Percentiles rank a stretch among this genome's conserved stretches.
Conservation (phyloP, 768 basidiomycete species). For the Hemileccinum impolitum region DNA sequence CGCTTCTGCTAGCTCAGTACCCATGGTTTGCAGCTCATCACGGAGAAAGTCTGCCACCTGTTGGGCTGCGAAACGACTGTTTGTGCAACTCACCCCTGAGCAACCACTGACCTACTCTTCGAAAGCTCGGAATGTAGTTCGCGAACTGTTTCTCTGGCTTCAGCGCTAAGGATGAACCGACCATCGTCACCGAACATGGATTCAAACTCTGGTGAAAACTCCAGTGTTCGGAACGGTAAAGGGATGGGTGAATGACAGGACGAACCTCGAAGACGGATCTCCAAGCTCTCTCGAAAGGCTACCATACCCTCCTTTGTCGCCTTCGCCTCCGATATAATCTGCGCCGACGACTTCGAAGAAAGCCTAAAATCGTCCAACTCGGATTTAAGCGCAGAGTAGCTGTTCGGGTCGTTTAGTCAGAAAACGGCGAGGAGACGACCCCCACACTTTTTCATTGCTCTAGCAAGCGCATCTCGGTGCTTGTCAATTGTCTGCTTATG, state of each 20-base stretch:
- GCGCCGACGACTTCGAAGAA: slow-evolving; percentile 20
- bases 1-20: slow-evolving; percentile 42
- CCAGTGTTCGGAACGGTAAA: not conserved
- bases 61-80: slow-evolving; percentile 34
- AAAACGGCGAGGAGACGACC: not conserved
- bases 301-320: slow-evolving; percentile 24
- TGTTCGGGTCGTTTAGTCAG: slow-evolving; percentile 10
- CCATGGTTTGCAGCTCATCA: slow-evolving; percentile 41
- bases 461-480: slow-evolving; percentile 17
- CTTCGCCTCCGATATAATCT: slow-evolving; percentile 23
- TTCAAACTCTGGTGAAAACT: slow-evolving; percentile 24
- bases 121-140: slow-evolving; percentile 36
- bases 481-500: slow-evolving; percentile 16
- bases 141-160: slow-evolving; percentile 28
- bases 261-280: slow-evolving; percentile 27
- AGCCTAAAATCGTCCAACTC: slow-evolving; percentile 27
- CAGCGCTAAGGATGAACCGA: slow-evolving; percentile 22
- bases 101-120: slow-evolving; percentile 26
- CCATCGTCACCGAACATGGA: slow-evolving; percentile 27
- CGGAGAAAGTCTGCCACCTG: slow-evolving; percentile 49
- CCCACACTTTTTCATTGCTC: slow-evolving; percentile 19
- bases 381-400: slow-evolving; percentile 30
- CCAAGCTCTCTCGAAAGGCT: slow-evolving; percentile 20
- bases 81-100: not conserved
- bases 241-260: not conserved